Evolutionary conservation across 345 rosid species (phyloP), one percentile per base, ranked within the genome.

Genomic region (Acer yangbiense): DNA sequence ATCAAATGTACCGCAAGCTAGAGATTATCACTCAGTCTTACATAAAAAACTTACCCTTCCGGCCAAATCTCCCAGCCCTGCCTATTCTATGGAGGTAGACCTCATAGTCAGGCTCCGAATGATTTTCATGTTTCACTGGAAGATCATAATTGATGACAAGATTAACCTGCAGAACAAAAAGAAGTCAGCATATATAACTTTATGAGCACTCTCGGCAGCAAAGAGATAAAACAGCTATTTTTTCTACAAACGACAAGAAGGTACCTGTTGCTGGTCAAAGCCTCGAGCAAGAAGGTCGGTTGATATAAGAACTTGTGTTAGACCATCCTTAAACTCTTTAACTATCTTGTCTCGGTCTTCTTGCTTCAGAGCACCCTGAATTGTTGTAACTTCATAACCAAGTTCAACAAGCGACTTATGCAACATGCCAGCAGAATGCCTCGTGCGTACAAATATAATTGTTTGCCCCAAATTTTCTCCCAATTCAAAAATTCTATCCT

Each of bases 51-150:
- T 55, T 68, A 91, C 97, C 97, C 83, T 90, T 92, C 76, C 96
- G 89, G 48, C 98, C 97, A 85, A 94, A 94, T 25, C 97, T 92
- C 63, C 98, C 98, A 54, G 97, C 97, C 77, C 98, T 88, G 65
- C 98, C 98, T 70, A 92, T 91, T 79, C 98, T 89, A 80, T 92
- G 98, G 83, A 92, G 86, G 85, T 94, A 93, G 27, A 88, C 92
- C 85, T 92, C 98, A 77, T 75, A 94, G 78, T 94, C 27, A 29
- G 32, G 32, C 32, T 29, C 32, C 2, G 32, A 29, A 29, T 29
- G 32, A 29, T 29, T 29, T 29, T 76, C 86, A 69, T 80, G 57
- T 79, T 93, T 94, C 67, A 87, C 82, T 1, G 98, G 98, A 48
- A 94, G 88, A 76, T 93, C 90, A 80, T 82, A 94, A 65, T 91